Evolutionary conservation across 257 asterid species (phyloP).

Genomic region (Gentiana macrophylla): DNA sequence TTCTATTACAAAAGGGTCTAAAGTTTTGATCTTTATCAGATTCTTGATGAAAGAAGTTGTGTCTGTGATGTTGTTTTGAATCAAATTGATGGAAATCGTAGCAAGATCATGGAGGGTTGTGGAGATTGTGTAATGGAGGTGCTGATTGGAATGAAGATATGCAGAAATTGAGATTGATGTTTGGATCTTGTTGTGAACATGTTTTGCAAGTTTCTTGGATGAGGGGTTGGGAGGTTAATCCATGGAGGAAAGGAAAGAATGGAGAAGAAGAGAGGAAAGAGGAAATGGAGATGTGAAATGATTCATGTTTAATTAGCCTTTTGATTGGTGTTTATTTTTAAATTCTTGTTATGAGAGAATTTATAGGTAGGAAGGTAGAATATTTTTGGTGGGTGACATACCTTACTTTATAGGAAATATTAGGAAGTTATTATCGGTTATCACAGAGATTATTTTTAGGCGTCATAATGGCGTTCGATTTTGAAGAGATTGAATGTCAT

Average conservation of each 20-base stretch:
- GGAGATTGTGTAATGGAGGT: too few relatives aligned
- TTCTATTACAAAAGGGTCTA: constrained; percentile 8
- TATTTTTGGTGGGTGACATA: too few relatives aligned
- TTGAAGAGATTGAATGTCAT: too few relatives aligned
- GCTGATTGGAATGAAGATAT: constrained; percentile 1
- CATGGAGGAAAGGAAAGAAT: background rate
- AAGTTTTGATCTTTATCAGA: constrained; percentile 8
- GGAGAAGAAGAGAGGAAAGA: background rate
- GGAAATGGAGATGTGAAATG: background rate
- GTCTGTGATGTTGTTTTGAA: constrained; percentile 15
- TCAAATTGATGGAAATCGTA: constrained; percentile 16
- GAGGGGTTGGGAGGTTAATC: background rate
- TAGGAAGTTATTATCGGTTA: too few relatives aligned
- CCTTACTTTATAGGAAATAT: too few relatives aligned
- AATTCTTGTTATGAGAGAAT: too few relatives aligned
- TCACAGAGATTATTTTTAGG: too few relatives aligned
- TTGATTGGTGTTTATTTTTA: too few relatives aligned
- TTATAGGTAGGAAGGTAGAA: too few relatives aligned
- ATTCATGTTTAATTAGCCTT: background rate
- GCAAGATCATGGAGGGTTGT: constrained; percentile 13
- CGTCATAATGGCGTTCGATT: too few relatives aligned
- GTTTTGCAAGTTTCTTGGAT: constrained; percentile 1
- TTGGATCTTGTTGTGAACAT: background rate
- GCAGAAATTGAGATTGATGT: background rate
- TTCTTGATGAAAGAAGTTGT: constrained; percentile 6